phyloP scores from a whole-genome alignment of 306 rosid genomes.

The Vicia sativa region DNA sequence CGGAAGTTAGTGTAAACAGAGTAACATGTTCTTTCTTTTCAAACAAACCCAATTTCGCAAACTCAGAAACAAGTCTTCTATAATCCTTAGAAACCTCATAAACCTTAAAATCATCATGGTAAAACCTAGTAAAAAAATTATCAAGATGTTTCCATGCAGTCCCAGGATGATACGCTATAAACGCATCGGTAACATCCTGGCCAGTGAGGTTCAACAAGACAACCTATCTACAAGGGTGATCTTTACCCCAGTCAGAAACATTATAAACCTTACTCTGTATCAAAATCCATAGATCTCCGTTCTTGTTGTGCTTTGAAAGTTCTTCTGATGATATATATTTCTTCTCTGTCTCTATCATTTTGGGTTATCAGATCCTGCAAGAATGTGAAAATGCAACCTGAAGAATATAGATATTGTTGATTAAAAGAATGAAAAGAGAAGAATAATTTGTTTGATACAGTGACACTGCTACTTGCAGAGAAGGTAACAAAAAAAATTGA shows the following conservation, averaged over 20 bases:
- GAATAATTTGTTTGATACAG: too few relatives aligned
- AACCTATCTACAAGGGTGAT: conserved; percentile 73
- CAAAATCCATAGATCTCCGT: conserved; percentile 80
- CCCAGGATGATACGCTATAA: conserved; percentile 76
- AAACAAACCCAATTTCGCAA: conserved; percentile 59
- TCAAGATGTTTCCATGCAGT: conserved; percentile 64
- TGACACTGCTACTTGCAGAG: too few relatives aligned
- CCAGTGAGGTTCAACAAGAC: conserved; percentile 64
- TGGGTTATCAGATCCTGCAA: not conserved
- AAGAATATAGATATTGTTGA: too few relatives aligned
- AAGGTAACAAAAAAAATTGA: too few relatives aligned
- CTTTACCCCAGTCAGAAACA: conserved; percentile 65
- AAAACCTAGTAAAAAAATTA: conserved; percentile 61
- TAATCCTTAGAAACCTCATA: conserved; percentile 75
- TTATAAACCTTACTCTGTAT: conserved; percentile 72
- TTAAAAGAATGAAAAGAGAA: too few relatives aligned
- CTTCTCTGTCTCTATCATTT: conserved; percentile 30
- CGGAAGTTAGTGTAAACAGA: conserved; percentile 30
- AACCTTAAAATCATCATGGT: conserved; percentile 50
- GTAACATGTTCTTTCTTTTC: conserved; percentile 65
- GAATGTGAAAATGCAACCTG: not conserved
- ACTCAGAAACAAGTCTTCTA: conserved; percentile 58
- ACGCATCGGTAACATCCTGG: conserved; percentile 77
- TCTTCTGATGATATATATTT: conserved; percentile 58
- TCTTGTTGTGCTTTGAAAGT: conserved; percentile 51